Percentiles rank a stretch among this genome's conserved stretches.
Conservation (phyloP, 75 land plant species). For the Larix kaempferi region DNA sequence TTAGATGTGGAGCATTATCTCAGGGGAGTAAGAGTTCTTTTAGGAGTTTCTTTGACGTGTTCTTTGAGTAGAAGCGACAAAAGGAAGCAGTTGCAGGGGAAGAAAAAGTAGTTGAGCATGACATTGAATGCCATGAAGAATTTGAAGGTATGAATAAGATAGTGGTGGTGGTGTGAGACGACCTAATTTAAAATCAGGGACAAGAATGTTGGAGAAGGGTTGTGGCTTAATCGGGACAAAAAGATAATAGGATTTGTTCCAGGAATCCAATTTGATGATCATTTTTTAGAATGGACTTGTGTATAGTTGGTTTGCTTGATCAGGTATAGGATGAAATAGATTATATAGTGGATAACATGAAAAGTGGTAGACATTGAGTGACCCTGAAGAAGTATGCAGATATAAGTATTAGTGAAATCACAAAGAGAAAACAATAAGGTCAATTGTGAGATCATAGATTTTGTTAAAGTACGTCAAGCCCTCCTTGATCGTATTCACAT, state of each 20-base stretch:
- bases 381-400: too few species aligned
- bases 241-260: conserved; percentile 20
- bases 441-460: conserved; percentile 71
- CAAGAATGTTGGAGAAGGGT: conserved; percentile 1
- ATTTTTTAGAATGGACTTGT: conserved; percentile 20
- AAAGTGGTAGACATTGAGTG: too few species aligned
- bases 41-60: too few species aligned
- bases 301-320: conserved; percentile 15
- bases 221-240: conserved; percentile 17
- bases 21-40: too few species aligned
- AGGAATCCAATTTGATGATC: conserved; percentile 29
- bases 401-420: too few species aligned
- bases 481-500: conserved; percentile 65
- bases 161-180: conserved; percentile 1
- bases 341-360: too few species aligned
- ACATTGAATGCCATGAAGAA: too few species aligned
- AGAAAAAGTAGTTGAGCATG: too few species aligned
- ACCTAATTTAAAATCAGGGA: conserved; percentile 16
- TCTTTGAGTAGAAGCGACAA: too few species aligned
- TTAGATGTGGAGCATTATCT: too few species aligned
- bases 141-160: too few species aligned
- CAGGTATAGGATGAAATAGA: conserved; percentile 21
- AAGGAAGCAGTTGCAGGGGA: too few species aligned
- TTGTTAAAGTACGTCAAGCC: conserved; percentile 67
- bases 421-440: conserved; percentile 82